Conservation (phyloP, 805 yeast genomes). For the Metschnikowia picachoensis region DNA sequence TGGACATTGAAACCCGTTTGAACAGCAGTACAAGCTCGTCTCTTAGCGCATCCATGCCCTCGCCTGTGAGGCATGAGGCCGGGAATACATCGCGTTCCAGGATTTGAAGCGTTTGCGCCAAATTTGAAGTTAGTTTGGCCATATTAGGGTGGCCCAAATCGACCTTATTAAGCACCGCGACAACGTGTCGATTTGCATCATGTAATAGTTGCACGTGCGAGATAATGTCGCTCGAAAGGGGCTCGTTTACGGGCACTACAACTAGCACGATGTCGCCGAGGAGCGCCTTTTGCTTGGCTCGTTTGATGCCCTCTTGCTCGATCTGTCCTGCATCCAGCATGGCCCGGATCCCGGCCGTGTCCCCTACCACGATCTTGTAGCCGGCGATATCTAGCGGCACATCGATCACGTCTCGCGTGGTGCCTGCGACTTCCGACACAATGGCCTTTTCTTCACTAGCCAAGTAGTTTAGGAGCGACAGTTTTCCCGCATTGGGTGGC, state of each 20-base stretch:
- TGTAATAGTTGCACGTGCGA: slow-evolving; percentile 34
- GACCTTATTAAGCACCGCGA: slow-evolving; percentile 55
- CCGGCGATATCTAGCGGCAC: slow-evolving; percentile 80
- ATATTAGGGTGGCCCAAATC: slow-evolving; percentile 42
- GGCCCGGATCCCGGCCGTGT: slow-evolving; percentile 85
- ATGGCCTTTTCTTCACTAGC: slow-evolving; percentile 83
- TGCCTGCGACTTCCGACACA: slow-evolving; percentile 88
- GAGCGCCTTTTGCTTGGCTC: slow-evolving; percentile 61
- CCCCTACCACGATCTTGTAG: slow-evolving; percentile 77
- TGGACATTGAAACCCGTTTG: slow-evolving; percentile 45
- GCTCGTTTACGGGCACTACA: slow-evolving; percentile 45
- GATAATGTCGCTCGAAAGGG: slow-evolving; percentile 35
- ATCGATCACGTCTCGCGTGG: slow-evolving; percentile 87
- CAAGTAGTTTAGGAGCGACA: slow-evolving; percentile 74
- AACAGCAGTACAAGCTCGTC: slow-evolving; percentile 42
- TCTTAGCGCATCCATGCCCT: slow-evolving; percentile 53
- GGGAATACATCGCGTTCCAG: slow-evolving; percentile 17
- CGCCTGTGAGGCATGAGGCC: slow-evolving; percentile 59
- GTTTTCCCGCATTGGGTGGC: slow-evolving; percentile 96
- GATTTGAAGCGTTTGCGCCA: slow-evolving; percentile 14
- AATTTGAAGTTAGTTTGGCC: slow-evolving; percentile 1
- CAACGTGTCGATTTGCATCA: slow-evolving; percentile 27
- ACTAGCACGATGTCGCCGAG: slow-evolving; percentile 68
- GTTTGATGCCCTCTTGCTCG: slow-evolving; percentile 75
- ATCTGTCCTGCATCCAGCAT: slow-evolving; percentile 48